Evolutionary conservation across 441 rosid genomes (phyloP).

Genomic region (Hura crepitans): DNA sequence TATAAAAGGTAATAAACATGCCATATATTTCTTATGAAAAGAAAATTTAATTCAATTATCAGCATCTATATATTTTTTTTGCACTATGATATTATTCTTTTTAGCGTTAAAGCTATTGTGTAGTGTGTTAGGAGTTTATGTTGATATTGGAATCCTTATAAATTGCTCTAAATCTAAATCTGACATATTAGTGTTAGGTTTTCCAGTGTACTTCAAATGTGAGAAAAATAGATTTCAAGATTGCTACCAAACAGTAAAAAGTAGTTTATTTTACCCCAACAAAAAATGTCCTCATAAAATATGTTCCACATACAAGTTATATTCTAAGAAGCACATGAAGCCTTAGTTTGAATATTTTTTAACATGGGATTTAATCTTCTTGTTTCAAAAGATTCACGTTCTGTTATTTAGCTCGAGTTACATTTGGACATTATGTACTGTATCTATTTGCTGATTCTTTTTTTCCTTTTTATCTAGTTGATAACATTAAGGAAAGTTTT

Average conservation of each 20-base stretch:
- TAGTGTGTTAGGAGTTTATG: neutral
- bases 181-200: neutral
- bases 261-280: too few relatives aligned
- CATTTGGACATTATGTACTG: neutral
- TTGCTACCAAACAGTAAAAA: neutral
- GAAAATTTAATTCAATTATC: too few relatives aligned
- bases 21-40: too few relatives aligned
- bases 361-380: neutral
- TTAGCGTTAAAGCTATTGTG: neutral
- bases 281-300: neutral
- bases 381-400: neutral
- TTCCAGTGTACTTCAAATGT: neutral
- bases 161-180: too few relatives aligned
- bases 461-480: neutral
- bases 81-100: neutral
- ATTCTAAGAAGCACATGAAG: neutral
- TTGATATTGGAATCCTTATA: neutral
- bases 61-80: neutral
- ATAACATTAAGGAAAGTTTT: neutral
- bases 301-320: too few relatives aligned
- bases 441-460: neutral
- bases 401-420: constrained; percentile 9
- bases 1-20: too few relatives aligned
- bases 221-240: neutral
- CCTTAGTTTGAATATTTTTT: neutral